Conservation (phyloP, 192 early-diverging fungal species). For the Coemansia sp. region DNA sequence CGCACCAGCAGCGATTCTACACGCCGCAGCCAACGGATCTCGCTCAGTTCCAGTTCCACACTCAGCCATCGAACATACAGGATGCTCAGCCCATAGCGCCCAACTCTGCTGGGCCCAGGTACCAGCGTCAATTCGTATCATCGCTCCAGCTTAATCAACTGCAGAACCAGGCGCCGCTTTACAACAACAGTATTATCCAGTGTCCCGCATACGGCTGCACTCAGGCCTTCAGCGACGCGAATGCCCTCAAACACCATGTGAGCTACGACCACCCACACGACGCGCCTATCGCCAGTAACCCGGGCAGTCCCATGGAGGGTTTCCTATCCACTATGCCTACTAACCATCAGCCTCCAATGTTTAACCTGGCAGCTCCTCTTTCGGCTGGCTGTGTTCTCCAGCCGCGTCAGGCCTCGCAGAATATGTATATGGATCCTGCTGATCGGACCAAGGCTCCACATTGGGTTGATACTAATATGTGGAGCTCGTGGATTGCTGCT, state of each 20-base stretch:
- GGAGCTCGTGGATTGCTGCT: slow-evolving; percentile 52
- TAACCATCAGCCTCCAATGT: slow-evolving; percentile 2
- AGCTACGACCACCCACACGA: slow-evolving; percentile 34
- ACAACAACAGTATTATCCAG: slow-evolving; percentile 16
- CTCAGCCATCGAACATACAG: background rate
- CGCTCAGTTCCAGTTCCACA: slow-evolving; percentile 35
- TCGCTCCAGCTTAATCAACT: slow-evolving; percentile 6
- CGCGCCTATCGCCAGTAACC: slow-evolving; percentile 21
- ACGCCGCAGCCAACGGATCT: slow-evolving; percentile 39
- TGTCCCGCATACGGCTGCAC: slow-evolving; percentile 25
- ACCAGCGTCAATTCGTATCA: slow-evolving; percentile 17
- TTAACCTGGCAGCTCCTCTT: background rate
- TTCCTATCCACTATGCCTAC: slow-evolving; percentile 26
- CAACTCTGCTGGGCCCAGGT: slow-evolving; percentile 4
- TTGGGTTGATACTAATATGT: slow-evolving; percentile 37
- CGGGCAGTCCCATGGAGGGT: slow-evolving; percentile 36
- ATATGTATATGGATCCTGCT: slow-evolving; percentile 1
- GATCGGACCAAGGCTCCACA: slow-evolving; percentile 44
- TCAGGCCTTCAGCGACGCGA: slow-evolving; percentile 39
- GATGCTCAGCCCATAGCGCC: slow-evolving; percentile 12
- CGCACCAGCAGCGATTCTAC: slow-evolving; percentile 14
- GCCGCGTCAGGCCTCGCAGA: slow-evolving; percentile 10
- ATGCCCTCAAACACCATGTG: slow-evolving; percentile 39
- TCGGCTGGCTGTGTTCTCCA: slow-evolving; percentile 7
- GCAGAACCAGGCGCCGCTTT: background rate